Conservation (phyloP, 192 early-diverging fungal species). For the Backusella morwellensis region DNA sequence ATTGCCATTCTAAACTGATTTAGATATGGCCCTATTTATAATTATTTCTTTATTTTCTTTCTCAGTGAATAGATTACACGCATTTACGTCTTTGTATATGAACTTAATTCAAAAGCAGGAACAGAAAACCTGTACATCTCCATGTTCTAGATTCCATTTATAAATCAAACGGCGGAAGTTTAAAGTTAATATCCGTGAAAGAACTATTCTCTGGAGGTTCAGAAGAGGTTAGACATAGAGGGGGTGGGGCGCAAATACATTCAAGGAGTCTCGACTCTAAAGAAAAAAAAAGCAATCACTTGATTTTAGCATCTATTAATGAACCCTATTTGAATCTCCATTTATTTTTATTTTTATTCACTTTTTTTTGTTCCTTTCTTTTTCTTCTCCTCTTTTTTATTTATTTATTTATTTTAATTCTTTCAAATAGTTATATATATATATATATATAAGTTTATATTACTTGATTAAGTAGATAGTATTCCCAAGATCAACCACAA, state of each 20-base stretch:
- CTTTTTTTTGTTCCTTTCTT: conserved; percentile 1
- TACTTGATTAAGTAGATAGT: neutral
- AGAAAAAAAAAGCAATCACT: neutral
- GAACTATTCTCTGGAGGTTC: neutral
- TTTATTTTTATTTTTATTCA: neutral
- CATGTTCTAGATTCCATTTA: neutral
- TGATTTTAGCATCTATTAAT: conserved; percentile 9
- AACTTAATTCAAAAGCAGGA: neutral
- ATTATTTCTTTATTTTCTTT: neutral
- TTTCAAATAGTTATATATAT: neutral
- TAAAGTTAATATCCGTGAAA: neutral
- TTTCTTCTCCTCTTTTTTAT: neutral
- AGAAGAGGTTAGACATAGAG: neutral
- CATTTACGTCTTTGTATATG: neutral
- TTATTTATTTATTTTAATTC: neutral
- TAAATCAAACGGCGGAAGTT: neutral
- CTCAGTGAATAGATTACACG: neutral
- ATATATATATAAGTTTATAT: neutral
- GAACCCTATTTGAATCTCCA: conserved; percentile 4
- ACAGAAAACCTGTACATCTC: neutral
- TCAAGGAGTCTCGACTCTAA: neutral
- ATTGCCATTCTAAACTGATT: neutral
- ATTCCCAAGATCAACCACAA: neutral
- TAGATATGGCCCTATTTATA: neutral
- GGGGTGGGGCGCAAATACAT: neutral